Base-by-base conservation (phyloP, 306 rosid species). In the Prunus fruticosa region DNA sequence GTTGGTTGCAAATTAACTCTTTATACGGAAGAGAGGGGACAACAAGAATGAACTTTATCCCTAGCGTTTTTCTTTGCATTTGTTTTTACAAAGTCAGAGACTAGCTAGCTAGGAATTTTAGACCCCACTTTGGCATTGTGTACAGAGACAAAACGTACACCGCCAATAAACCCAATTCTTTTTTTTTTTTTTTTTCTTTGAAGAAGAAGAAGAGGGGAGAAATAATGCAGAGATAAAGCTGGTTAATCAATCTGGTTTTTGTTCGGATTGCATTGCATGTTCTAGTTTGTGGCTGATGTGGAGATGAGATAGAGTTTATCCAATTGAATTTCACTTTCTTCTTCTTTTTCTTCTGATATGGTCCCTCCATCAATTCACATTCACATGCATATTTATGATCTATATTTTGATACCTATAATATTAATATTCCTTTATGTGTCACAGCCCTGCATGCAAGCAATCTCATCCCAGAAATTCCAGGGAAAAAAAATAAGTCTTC, bases 291-390 rank as follows among this genome's bases (percentile, higher is more conserved):
- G 78, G 90, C 81, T 87, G 91, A 86, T 81, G 88, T 73, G 88
- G 88, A 74, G 86, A 73, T 70, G 79, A 88, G 86, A 81, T 76
- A 57, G 89, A 64, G 89, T 86, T 78, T 78, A 88, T 88, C 93
- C 88, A 80, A 72, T 73, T 64, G 54, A 69, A 58, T 77, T 74
- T 85, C 82, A 78, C 79, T 74, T 77, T 34, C 38, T 1, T 34
- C 6, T 34, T 34, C 38, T 84, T 81, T 50, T 50, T 69, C 51
- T 6, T 38, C 43, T 67, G 32, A 22, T 28, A 85, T 77, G 87
- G 87, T 89, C 84, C 89, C 86, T 69, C 87, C 83, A 84, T 86
- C 86, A 69, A 88, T n/a, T n/a, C n/a, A n/a, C n/a, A 86, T 85
- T 82, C 87, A 80, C 87, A 80, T 72, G 84, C 92, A 88, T 19